Base-by-base conservation (phyloP, 805 yeast species). In the Debaryomyces tyrocola region DNA sequence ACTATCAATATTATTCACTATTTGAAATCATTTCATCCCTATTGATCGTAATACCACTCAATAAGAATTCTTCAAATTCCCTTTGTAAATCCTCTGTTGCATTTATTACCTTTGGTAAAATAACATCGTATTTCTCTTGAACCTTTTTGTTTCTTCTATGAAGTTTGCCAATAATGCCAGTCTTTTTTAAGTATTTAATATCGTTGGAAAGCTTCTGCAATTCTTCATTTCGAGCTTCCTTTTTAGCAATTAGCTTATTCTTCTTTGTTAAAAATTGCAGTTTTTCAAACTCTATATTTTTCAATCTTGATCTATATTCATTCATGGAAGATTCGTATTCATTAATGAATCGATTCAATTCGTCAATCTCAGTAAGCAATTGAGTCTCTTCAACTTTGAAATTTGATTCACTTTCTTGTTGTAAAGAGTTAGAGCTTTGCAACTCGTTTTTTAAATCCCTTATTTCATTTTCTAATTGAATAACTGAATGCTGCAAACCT, bases 401-500 rank as follows among this genome's bases (percentile, higher is more conserved):
- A 27, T 45, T 51, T 7, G 46, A 44, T 7, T 47, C 48, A 4
- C 52, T 47, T 14, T 45, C 43, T 8, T 42, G 40, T 35, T 56
- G 56, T 7, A 53, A 43, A 5, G 33, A 29, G 14, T 49, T 53
- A 18, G 56, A 48, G 4, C 54, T 50, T 2, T 44, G 36, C 8
- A 66, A 47, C 35, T 57, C 50, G 27, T 42, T 41, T 20, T 57
- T 54, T 37, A 68, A 54, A 7, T 51, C 56, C 12, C 51, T 50
- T 15, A 71, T 64, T 33, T 73, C 78, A 21, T 48, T 45, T 47
- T 72, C 75, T 40, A 70, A 55, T 52, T 73, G 77, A 12, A 56
- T 54, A 4, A 70, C 73, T 0, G 70, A 59, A 45, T 71, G 74
- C 48, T 71, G 63, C 38, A 73, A 60, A 6, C 75, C 73, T 48